phyloP scores from a whole-genome alignment of 1,284 basidiomycete genomes.

The Tilletia walkeri region DNA sequence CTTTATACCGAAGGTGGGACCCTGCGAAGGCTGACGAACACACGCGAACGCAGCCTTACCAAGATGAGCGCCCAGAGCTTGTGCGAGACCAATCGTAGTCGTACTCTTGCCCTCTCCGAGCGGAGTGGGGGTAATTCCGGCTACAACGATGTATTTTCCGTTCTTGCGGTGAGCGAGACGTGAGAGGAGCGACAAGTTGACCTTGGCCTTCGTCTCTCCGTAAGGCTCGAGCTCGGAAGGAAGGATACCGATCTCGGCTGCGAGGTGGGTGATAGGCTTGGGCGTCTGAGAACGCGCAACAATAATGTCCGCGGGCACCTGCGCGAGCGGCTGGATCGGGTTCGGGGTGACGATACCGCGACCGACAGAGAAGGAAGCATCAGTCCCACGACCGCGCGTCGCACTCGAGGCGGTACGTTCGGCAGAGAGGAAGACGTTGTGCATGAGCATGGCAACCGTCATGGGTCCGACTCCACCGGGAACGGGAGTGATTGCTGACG shows the following conservation, averaged over 20 bases:
- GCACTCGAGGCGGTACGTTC: constrained; percentile 68
- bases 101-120: constrained; percentile 98
- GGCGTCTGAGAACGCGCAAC: constrained; percentile 94
- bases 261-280: constrained; percentile 80
- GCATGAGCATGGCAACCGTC: constrained; percentile 99
- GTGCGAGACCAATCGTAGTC: constrained; percentile 94
- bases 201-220: constrained; percentile 95
- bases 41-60: constrained; percentile 91
- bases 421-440: constrained; percentile 83
- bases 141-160: constrained; percentile 95
- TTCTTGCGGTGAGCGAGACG: constrained; percentile 81
- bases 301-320: constrained; percentile 81
- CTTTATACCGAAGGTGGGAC: constrained; percentile 99
- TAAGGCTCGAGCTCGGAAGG: constrained; percentile 88
- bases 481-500: constrained; percentile 91
- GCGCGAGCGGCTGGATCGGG: constrained; percentile 71
- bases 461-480: constrained; percentile 93
- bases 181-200: constrained; percentile 83
- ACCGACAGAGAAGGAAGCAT: constrained; percentile 65
- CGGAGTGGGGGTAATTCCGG: constrained; percentile 96
- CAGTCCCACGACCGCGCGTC: constrained; percentile 77
- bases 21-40: constrained; percentile 98
- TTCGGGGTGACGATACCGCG: constrained; percentile 71
- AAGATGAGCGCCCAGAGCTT: constrained; percentile 92
- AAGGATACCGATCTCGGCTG: constrained; percentile 82